Evolutionary conservation across 805 yeast species (phyloP).

Genomic region (Yarrowia hollandica): DNA sequence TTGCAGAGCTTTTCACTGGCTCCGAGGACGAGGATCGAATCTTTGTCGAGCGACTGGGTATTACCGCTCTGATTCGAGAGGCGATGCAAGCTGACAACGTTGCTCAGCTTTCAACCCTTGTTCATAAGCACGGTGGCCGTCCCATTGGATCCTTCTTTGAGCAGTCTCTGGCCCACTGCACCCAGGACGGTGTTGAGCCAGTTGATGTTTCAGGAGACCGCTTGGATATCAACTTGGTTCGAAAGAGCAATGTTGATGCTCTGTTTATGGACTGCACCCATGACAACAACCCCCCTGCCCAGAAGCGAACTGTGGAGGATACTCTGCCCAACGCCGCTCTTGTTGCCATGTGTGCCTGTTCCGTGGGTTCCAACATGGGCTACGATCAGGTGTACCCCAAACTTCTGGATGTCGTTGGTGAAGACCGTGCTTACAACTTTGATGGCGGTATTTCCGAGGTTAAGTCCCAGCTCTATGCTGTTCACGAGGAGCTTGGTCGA

Average conservation of each 20-base stretch:
- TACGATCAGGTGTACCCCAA: slow-evolving; percentile 89
- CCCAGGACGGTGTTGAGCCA: slow-evolving; percentile 24
- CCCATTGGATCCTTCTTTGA: slow-evolving; percentile 91
- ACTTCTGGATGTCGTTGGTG: slow-evolving; percentile 76
- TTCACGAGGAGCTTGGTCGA: slow-evolving; percentile 45
- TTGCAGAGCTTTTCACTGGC: slow-evolving; percentile 92
- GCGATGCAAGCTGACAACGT: slow-evolving; percentile 97
- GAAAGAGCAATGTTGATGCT: slow-evolving; percentile 83
- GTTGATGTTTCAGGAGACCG: slow-evolving; percentile 26
- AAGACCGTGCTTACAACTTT: slow-evolving; percentile 58
- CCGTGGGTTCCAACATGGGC: slow-evolving; percentile 92
- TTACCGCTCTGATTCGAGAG: slow-evolving; percentile 85
- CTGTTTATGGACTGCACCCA: slow-evolving; percentile 97
- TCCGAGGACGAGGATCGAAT: slow-evolving; percentile 86
- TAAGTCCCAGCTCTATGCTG: slow-evolving; percentile 48
- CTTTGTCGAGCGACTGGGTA: slow-evolving; percentile 87
- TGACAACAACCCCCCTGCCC: slow-evolving; percentile 86
- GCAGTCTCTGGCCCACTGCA: slow-evolving; percentile 53
- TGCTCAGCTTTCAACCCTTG: slow-evolving; percentile 77
- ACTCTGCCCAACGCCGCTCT: slow-evolving; percentile 93
- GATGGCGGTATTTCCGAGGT: slow-evolving; percentile 71
- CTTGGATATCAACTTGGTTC: slow-evolving; percentile 44
- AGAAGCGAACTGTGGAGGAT: slow-evolving; percentile 90
- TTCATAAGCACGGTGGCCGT: slow-evolving; percentile 91
- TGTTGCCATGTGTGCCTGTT: slow-evolving; percentile 89